Conservation (phyloP, 75 land plant species). For the Pinus albicaulis region DNA sequence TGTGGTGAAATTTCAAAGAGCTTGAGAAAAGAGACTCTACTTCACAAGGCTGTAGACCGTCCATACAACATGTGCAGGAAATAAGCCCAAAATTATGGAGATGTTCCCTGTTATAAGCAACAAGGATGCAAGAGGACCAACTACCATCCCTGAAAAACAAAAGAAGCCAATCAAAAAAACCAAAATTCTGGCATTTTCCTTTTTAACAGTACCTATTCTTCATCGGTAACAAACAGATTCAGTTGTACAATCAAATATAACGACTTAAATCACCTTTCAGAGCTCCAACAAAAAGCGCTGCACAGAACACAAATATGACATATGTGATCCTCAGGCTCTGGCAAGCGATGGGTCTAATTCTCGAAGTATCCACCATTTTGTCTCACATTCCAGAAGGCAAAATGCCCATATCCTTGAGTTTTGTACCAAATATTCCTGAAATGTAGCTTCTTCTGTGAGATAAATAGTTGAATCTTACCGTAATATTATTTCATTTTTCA, state of each 20-base stretch:
- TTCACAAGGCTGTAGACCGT: conserved; percentile 41
- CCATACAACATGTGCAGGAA: conserved; percentile 65
- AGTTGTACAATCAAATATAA: too few relatives aligned
- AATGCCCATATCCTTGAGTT: not conserved
- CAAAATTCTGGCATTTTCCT: too few relatives aligned
- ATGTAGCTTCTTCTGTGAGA: not conserved
- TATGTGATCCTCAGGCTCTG: conserved; percentile 13
- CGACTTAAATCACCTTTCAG: conserved; percentile 38
- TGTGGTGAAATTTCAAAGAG: not conserved
- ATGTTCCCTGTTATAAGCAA: conserved; percentile 57
- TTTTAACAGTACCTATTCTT: too few relatives aligned
- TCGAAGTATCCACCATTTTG: not conserved
- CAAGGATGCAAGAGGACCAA: conserved; percentile 64
- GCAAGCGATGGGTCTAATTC: not conserved
- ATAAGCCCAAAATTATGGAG: conserved; percentile 63
- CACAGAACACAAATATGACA: conserved; percentile 35
- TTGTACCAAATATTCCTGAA: not conserved
- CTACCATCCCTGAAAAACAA: conserved; percentile 43
- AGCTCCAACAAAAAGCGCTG: conserved; percentile 47
- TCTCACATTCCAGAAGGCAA: not conserved
- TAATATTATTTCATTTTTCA: not conserved
- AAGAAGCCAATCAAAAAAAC: not conserved
- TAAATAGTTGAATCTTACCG: too few relatives aligned
- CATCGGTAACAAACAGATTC: too few relatives aligned
- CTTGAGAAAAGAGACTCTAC: conserved; percentile 15